Percentiles rank a stretch among this genome's conserved stretches.
phyloP scores from a whole-genome alignment of 257 asterid genomes.

The Jacaranda copaia region DNA sequence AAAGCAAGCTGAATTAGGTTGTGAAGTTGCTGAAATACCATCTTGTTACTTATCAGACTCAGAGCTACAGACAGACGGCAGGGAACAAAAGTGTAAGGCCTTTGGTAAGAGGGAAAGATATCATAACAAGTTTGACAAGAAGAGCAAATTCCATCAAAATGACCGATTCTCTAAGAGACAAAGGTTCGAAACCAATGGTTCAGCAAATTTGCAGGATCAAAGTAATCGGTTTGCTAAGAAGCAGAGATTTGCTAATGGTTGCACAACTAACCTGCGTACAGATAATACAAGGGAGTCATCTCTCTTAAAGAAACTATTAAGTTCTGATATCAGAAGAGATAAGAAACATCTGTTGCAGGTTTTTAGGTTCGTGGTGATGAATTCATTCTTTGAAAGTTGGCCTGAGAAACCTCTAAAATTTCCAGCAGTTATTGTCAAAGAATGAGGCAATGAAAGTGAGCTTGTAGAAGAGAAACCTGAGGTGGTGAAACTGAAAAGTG shows the following conservation, averaged over 20 bases:
- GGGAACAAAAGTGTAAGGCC: conserved; percentile 43
- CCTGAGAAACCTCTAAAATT: conserved; percentile 64
- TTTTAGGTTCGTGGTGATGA: conserved; percentile 83
- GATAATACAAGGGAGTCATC: conserved; percentile 59
- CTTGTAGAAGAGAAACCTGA: conserved; percentile 33
- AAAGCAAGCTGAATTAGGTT: conserved; percentile 94
- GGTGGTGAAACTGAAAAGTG: conserved; percentile 20
- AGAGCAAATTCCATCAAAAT: conserved; percentile 58
- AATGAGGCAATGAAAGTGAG: conserved; percentile 44
- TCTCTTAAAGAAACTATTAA: conserved; percentile 72
- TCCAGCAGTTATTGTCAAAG: conserved; percentile 67
- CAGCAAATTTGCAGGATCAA: conserved; percentile 42
- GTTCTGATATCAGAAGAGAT: conserved; percentile 77
- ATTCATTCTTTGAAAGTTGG: conserved; percentile 67
- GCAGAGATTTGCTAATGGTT: conserved; percentile 36
- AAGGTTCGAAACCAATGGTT: conserved; percentile 36
- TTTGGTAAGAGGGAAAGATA: conserved; percentile 61
- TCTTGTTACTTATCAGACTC: conserved; percentile 74
- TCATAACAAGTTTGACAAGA: conserved; percentile 61
- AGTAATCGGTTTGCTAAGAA: conserved; percentile 37
- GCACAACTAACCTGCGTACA: conserved; percentile 19
- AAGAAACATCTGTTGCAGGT: conserved; percentile 74
- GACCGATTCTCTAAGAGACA: conserved; percentile 55
- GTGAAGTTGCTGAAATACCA: conserved; percentile 97
- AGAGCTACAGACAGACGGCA: conserved; percentile 53